phyloP scores from a whole-genome alignment of 257 asterid species.

The Coffea canephora region DNA sequence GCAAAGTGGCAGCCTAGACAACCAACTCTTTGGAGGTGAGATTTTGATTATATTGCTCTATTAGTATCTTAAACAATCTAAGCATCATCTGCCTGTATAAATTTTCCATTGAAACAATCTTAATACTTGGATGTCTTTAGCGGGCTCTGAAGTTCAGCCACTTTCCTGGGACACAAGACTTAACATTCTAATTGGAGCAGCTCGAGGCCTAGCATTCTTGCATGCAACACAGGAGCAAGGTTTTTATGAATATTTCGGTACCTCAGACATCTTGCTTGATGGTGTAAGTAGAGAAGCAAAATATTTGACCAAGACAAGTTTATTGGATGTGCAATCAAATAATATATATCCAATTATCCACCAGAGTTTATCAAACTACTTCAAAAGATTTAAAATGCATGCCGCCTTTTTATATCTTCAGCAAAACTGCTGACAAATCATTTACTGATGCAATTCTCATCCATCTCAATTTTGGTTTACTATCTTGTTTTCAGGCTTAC shows the following conservation, averaged over 20 bases:
- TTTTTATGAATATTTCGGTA: constrained; percentile 67
- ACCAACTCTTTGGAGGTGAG: constrained; percentile 87
- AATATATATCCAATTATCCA: too few relatives aligned
- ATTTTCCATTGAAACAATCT: background rate
- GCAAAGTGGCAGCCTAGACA: constrained; percentile 87
- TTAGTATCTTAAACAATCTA: too few relatives aligned
- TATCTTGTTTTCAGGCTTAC: constrained; percentile 38
- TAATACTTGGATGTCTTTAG: constrained; percentile 24
- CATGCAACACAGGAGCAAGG: constrained; percentile 34
- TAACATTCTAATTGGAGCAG: constrained; percentile 60
- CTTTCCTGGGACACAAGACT: constrained; percentile 71
- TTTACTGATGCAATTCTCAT: background rate
- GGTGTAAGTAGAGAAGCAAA: constrained; percentile 35
- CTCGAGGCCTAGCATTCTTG: constrained; percentile 48
- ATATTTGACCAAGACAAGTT: background rate
- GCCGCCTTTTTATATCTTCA: background rate
- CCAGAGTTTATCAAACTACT: background rate
- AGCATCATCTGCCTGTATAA: background rate
- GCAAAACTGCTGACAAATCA: background rate
- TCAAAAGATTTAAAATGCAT: background rate
- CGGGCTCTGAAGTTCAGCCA: constrained; percentile 61
- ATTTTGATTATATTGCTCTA: background rate
- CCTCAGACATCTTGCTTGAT: constrained; percentile 74
- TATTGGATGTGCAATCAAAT: background rate
- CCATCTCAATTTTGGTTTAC: background rate